These are phyloP conservation scores for Ophiorrhiza pumila DNA, from an alignment of 257 asterid genomes.

Conservation along the genomic window DNA sequence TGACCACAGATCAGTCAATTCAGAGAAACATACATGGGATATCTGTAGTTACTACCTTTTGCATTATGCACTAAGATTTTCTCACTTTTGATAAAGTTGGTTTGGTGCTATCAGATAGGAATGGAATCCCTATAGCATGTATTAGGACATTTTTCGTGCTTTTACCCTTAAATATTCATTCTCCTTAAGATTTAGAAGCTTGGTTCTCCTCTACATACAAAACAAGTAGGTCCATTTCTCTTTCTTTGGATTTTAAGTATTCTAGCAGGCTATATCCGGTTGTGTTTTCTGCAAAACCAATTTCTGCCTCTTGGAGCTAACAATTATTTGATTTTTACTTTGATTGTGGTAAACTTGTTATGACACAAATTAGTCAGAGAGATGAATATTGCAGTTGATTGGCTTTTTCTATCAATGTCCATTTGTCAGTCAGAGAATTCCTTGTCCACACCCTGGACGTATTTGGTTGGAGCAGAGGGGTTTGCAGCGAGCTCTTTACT, in stretches of 20 bases:
- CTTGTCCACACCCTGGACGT: conserved; percentile 88
- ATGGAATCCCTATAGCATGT: neutral
- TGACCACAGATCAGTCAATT: neutral
- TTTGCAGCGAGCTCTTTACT: conserved; percentile 81
- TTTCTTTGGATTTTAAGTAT: too few species aligned
- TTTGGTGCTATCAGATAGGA: neutral
- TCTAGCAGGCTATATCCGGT: too few species aligned
- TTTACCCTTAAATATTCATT: neutral
- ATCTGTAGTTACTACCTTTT: neutral
- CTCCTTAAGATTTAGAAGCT: neutral
- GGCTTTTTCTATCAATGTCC: conserved; percentile 1
- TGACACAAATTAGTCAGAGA: neutral
- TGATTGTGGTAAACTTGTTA: neutral
- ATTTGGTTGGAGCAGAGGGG: conserved; percentile 99
- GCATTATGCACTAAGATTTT: neutral
- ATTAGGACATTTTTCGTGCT: neutral
- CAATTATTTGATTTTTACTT: neutral
- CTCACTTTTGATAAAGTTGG: neutral
- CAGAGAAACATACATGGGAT: neutral
- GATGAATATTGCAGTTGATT: conserved; percentile 1
- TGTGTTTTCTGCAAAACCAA: too few species aligned
- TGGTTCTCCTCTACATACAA: neutral
- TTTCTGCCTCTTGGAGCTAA: neutral
- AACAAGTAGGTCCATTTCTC: neutral
- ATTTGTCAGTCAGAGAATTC: conserved; percentile 67